Percentiles rank a stretch among this genome's conserved stretches.
Evolutionary conservation across 1,284 basidiomycete species (phyloP).

Genomic region (Coriolopsis trogii): DNA sequence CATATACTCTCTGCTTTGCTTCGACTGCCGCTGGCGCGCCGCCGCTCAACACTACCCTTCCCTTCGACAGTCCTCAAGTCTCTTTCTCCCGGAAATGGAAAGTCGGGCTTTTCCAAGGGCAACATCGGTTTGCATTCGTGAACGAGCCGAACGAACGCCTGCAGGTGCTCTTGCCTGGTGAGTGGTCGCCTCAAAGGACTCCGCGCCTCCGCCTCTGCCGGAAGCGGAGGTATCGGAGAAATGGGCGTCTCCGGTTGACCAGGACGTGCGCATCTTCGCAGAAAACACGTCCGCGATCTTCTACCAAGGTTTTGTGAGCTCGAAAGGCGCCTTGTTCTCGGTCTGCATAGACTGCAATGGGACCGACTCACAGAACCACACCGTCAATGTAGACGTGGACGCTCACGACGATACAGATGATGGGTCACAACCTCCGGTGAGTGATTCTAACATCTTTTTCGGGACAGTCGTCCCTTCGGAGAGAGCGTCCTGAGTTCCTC

Average conservation of each 20-base stretch:
- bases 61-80: conserved; percentile 17
- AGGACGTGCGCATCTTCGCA: conserved; percentile 2
- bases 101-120: conserved; percentile 6
- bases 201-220: background rate
- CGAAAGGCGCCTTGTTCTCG: conserved; percentile 21
- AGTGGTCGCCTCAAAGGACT: no score
- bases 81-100: conserved; percentile 30
- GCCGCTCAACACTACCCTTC: conserved; percentile 23
- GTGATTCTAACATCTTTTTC: background rate
- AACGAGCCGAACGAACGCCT: conserved; percentile 16
- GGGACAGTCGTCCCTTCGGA: no score
- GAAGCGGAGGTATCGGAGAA: no score
- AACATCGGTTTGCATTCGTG: conserved; percentile 18
- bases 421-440: conserved; percentile 22
- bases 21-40: conserved; percentile 24
- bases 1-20: conserved; percentile 1
- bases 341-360: conserved; percentile 26
- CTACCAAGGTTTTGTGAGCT: conserved; percentile 25
- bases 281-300: conserved; percentile 24
- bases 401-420: conserved; percentile 21
- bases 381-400: conserved; percentile 14
- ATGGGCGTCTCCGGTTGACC: no score
- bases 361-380: background rate
- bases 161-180: conserved; percentile 22
- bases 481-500: background rate